Conservation (phyloP, 2,329 filamentous ascomycete genomes). For the Aspergillus luchuensis region DNA sequence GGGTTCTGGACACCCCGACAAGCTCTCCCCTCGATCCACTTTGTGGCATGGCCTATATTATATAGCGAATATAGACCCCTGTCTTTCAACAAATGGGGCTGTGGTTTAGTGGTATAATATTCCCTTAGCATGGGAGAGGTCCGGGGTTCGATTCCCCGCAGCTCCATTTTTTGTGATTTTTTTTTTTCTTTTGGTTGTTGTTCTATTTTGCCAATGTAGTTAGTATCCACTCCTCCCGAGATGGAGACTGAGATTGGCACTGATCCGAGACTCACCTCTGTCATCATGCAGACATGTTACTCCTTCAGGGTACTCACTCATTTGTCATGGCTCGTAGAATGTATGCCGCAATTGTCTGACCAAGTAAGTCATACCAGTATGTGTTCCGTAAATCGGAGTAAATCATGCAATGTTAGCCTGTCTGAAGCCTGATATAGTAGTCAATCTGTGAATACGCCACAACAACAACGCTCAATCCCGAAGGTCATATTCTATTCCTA, state of each 20-base stretch:
- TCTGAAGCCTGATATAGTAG: too few relatives aligned
- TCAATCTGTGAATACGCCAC: too few relatives aligned
- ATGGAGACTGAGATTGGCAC: background rate
- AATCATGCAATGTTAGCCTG: too few relatives aligned
- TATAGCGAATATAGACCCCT: background rate
- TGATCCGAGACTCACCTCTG: background rate
- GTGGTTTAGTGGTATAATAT: slow-evolving; percentile 22
- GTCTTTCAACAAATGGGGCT: slow-evolving; percentile 5
- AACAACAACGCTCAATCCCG: too few relatives aligned
- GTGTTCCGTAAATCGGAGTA: too few relatives aligned
- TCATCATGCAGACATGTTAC: too few relatives aligned
- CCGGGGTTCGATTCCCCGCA: slow-evolving; percentile 22
- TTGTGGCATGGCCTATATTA: background rate
- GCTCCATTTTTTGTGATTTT: slow-evolving; percentile 13
- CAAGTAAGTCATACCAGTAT: too few relatives aligned
- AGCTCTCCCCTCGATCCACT: too few relatives aligned
- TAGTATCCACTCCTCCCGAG: background rate
- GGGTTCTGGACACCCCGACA: too few relatives aligned
- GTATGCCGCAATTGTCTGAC: too few relatives aligned
- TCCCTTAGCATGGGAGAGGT: slow-evolving; percentile 22
- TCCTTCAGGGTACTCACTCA: too few relatives aligned
- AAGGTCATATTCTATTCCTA: too few relatives aligned
- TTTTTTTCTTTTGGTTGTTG: background rate
- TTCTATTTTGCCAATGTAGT: background rate
- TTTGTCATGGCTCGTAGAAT: fast-evolving